Conservation (phyloP, 2,329 filamentous ascomycete genomes). For the Ophiostoma sp. region DNA sequence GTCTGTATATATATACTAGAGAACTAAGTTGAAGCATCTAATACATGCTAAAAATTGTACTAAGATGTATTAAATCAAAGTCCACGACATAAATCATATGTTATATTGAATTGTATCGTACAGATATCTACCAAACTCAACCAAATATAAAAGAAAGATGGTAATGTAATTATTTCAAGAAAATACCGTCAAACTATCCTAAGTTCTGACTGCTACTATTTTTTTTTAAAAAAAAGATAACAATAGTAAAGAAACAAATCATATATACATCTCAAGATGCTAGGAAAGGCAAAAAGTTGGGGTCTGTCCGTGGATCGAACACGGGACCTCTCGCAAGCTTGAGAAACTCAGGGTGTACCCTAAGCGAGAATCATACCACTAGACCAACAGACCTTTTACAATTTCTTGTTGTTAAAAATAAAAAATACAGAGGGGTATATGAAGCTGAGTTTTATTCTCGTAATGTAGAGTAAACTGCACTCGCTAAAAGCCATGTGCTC, state of each 20-base stretch:
- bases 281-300: neutral
- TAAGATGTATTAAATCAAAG: too few species aligned
- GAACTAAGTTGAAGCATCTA: too few species aligned
- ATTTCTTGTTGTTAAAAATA: neutral
- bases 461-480: neutral
- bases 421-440: neutral
- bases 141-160: too few species aligned
- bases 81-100: neutral
- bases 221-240: neutral
- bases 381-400: conserved; percentile 36
- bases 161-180: too few species aligned
- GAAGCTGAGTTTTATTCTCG: neutral
- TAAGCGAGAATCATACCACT: conserved; percentile 64
- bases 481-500: neutral
- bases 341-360: conserved; percentile 35
- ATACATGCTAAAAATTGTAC: too few species aligned
- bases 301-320: conserved; percentile 17
- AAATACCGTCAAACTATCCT: neutral
- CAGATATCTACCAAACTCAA: too few species aligned
- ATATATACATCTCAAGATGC: neutral
- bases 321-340: conserved; percentile 17
- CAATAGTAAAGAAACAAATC: neutral
- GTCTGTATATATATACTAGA: too few species aligned
- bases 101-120: neutral
- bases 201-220: neutral